Evolutionary conservation across 345 rosid species (phyloP).

Genomic region (Lepidium didymum): DNA sequence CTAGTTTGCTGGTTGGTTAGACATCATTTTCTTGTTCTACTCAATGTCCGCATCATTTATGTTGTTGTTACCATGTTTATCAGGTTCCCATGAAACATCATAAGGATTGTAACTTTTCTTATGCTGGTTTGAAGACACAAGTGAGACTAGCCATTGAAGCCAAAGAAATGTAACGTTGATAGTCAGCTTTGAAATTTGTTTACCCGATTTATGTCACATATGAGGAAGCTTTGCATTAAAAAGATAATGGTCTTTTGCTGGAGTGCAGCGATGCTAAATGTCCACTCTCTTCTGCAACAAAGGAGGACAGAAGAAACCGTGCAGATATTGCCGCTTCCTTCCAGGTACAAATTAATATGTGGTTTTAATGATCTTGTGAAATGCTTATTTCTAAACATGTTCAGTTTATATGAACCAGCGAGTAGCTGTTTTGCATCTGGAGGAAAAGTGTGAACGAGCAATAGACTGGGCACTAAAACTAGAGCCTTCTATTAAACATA

Average conservation of each 20-base stretch:
- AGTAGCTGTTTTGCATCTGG: constrained; percentile 89
- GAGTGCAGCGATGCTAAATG: constrained; percentile 53
- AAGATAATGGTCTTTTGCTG: not conserved
- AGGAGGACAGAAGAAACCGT: constrained; percentile 62
- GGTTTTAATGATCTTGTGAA: not conserved
- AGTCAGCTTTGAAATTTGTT: constrained; percentile 9
- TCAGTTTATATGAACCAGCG: constrained; percentile 41
- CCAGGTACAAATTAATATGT: constrained; percentile 46
- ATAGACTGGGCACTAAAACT: constrained; percentile 83
- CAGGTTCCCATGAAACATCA: constrained; percentile 88
- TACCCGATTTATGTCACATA: not conserved
- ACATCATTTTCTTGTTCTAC: not conserved
- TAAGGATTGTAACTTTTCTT: constrained; percentile 90
- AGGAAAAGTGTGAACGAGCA: constrained; percentile 91
- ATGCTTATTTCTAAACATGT: not conserved
- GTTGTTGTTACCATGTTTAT: constrained; percentile 2
- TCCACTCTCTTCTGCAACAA: constrained; percentile 63
- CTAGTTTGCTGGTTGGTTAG: not conserved
- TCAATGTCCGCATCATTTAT: not conserved
- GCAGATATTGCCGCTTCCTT: constrained; percentile 96
- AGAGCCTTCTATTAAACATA: constrained; percentile 69
- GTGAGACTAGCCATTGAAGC: constrained; percentile 86
- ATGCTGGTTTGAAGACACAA: constrained; percentile 97
- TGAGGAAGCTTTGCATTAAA: not conserved
- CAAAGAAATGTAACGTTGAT: constrained; percentile 56